Base-by-base conservation (phyloP, 345 rosid genomes). In the Turritis glabra region DNA sequence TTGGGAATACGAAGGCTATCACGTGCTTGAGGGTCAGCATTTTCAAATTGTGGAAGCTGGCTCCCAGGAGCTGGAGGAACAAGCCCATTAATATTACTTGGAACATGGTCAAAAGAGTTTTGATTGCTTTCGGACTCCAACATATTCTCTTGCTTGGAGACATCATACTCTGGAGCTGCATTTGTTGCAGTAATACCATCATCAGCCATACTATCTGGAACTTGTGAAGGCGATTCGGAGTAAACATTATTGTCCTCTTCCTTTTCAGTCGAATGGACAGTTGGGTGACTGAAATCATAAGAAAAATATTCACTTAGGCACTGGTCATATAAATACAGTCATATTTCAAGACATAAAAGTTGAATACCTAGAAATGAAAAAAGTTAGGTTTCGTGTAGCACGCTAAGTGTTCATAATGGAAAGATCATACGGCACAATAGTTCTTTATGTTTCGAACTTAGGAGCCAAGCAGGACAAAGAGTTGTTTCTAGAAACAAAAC, bases 1-100 rank as follows among this genome's bases (percentile, higher is more conserved):
- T 83, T 80, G 76, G 92, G 88, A 75, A 93, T 81, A 76, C 80
- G 96, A 79, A 93, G 75, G 67, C 71, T 85, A 72, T 90, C 97
- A 58, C 82, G 88, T 71, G 85, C 80, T 82, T 89, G 97, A 77
- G 92, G 84, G 70, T 93, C 96, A 5, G 92, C 74, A 73, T 78
- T 93, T 73, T 89, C 97, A 77, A 84, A 83, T 46, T 88, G 77
- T 61, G 86, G 82, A 76, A 81, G 76, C 75, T 88, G 96, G 75
- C 85, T 80, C 64, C 90, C 84, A 73, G 84, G 57, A 71, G 86
- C 75, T 66, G 97, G 86, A 71, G 92, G 88, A 80, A 77, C 79
- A 72, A 81, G 41, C 62, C 97, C 97, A 66, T 77, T 82, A 64
- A 74, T 81, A 83, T 84, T 84, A 82, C 75, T 85, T 27, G 89